Base-by-base conservation (phyloP, 208 protist genomes). In the Strigomonas culicis region DNA sequence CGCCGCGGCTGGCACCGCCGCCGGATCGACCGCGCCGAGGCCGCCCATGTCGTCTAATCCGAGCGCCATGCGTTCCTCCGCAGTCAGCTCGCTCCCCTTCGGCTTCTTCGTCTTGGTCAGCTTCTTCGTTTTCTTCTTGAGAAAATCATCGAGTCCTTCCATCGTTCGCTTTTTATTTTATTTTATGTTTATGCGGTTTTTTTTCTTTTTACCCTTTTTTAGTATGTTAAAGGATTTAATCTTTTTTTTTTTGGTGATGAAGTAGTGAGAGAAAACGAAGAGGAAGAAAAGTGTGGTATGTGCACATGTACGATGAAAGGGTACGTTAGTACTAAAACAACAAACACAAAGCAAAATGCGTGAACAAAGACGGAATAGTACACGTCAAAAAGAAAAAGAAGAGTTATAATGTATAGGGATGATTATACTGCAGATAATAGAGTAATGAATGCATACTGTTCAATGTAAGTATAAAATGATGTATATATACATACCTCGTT, bases 381-480 rank as follows among this genome's bases (percentile, higher is more conserved):
- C 36, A 41, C 21, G 24, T 44, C 17, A 72, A 61, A 68, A 60
- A 50, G 7, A 73, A 63, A 68, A 62, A 63, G 28, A 34, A 53
- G n/a, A 19, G 19, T 47, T 13, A 34, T 31, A 49, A 47, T 63
- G n/a, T 53, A 8, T 53, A 11, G 10, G n/a, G 6, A 30, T 53
- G n/a, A 6, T 53, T 53, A 53, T 53, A 53, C 17, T 30, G 4
- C 6, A 6, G 8, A 22, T 53, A 22, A 53, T 19, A 53, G 7
- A 30, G 7, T 52, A 22, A 53, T 53, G 17, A 22, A 53, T 41
- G 13, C 13, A 53, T 53, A 53, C 49, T 6, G 6, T 41, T 53
- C 41, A 47, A 47, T 21, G 41, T 47, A 47, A 21, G 13, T 13
- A 21, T 47, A 47, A 13, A 13, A 47, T 47, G 19, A 47, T 47